Percentiles rank a stretch among this genome's conserved stretches.
Conservation (phyloP, 768 basidiomycete species). For the Leccinum uliginosum region DNA sequence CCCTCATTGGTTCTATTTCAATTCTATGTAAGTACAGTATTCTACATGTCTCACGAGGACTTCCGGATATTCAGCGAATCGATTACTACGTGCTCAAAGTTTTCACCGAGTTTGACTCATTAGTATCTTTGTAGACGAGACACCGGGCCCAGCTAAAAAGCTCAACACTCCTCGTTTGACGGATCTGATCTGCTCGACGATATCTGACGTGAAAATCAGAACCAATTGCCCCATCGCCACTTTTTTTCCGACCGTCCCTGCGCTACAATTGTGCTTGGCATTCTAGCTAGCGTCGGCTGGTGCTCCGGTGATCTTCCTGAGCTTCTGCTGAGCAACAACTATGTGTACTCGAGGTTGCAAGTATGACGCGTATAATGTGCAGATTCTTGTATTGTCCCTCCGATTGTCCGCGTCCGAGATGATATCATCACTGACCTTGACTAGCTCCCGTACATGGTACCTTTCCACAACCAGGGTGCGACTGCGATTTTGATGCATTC, state of each 20-base stretch:
- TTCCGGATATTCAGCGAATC: neutral
- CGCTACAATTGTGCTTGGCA: neutral
- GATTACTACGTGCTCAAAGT: neutral
- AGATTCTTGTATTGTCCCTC: neutral
- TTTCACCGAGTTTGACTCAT: neutral
- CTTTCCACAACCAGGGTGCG: neutral
- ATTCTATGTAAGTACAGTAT: neutral
- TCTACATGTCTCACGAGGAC: neutral
- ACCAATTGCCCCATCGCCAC: neutral
- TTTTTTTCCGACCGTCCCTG: neutral
- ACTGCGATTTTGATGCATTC: too few relatives aligned
- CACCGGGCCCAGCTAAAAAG: neutral
- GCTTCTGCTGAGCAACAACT: neutral
- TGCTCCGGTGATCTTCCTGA: neutral
- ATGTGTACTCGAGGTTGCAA: neutral
- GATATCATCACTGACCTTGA: conserved; percentile 3
- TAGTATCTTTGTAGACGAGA: neutral
- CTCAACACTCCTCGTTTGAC: neutral
- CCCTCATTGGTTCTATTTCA: neutral
- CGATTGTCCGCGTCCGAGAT: neutral
- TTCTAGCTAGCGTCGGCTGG: neutral
- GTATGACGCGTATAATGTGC: neutral
- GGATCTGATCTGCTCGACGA: neutral
- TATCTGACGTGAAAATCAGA: neutral
- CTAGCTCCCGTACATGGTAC: neutral